phyloP scores from a whole-genome alignment of 495 filamentous ascomycete species.

The Xylaria grammica region DNA sequence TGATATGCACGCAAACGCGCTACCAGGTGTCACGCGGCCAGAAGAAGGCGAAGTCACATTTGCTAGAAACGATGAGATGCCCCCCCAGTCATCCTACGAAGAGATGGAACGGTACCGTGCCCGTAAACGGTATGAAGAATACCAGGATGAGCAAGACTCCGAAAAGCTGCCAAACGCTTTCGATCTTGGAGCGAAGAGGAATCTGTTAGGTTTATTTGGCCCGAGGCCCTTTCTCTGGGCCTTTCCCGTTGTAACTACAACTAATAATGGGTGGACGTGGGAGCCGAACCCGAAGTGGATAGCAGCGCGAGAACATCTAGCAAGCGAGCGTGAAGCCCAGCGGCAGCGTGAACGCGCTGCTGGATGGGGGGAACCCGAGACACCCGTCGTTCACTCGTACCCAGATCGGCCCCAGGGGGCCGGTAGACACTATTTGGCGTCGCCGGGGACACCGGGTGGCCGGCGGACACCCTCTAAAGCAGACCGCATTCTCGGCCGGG shows the following conservation, averaged over 20 bases:
- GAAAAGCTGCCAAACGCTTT: slow-evolving; percentile 91
- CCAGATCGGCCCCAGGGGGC: slow-evolving; percentile 30
- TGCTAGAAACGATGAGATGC: slow-evolving; percentile 19
- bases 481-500: slow-evolving; percentile 55
- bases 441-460: slow-evolving; percentile 18
- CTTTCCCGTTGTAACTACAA: slow-evolving; percentile 81
- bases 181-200: slow-evolving; percentile 79
- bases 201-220: slow-evolving; percentile 86
- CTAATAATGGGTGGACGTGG: slow-evolving; percentile 95
- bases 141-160: slow-evolving; percentile 85
- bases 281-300: slow-evolving; percentile 77
- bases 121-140: slow-evolving; percentile 79
- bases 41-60: slow-evolving; percentile 75
- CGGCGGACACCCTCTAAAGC: slow-evolving; percentile 50
- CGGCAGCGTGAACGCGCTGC: slow-evolving; percentile 59
- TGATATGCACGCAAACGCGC: slow-evolving; percentile 80
- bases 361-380: slow-evolving; percentile 56
- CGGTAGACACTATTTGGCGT: slow-evolving; percentile 39
- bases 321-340: slow-evolving; percentile 64
- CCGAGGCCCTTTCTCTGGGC: slow-evolving; percentile 69
- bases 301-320: slow-evolving; percentile 65
- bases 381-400: slow-evolving; percentile 20
- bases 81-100: slow-evolving; percentile 61
- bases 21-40: slow-evolving; percentile 77
- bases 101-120: slow-evolving; percentile 73